Percentiles rank a stretch among this genome's conserved stretches.
Evolutionary conservation across 352 stramenopile genomes (phyloP).

Genomic region (Thraustochytrium sp.): DNA sequence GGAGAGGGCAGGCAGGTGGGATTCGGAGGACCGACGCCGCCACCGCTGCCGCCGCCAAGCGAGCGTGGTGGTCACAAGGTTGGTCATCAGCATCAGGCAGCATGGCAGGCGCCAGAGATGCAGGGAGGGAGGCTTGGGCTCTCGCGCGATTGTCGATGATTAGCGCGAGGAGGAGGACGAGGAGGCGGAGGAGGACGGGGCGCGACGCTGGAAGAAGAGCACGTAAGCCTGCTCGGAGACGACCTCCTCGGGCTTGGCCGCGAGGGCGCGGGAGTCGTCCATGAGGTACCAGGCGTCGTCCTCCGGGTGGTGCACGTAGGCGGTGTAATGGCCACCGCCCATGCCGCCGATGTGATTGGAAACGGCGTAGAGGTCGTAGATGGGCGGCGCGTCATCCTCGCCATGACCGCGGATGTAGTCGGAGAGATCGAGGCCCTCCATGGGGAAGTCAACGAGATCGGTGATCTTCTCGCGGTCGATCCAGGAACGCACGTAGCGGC

Average conservation of each 20-base stretch:
- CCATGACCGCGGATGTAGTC: conserved; percentile 75
- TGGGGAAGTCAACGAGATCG: conserved; percentile 61
- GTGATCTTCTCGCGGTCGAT: conserved; percentile 44
- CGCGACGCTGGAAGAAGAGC: conserved; percentile 73
- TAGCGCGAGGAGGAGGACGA: neutral
- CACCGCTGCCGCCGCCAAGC: too few relatives aligned
- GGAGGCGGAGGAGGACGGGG: neutral
- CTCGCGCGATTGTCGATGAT: too few relatives aligned
- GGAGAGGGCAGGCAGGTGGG: too few relatives aligned
- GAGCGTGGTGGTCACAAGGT: too few relatives aligned
- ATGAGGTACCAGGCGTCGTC: conserved; percentile 72
- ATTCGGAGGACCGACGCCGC: too few relatives aligned
- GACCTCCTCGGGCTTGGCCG: conserved; percentile 50
- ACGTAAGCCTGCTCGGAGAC: conserved; percentile 76
- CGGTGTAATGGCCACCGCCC: conserved; percentile 71
- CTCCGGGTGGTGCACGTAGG: conserved; percentile 60
- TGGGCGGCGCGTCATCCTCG: conserved; percentile 50
- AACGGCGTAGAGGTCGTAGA: conserved; percentile 95
- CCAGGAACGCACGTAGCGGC: conserved; percentile 6
- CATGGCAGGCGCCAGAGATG: too few relatives aligned
- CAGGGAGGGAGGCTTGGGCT: too few relatives aligned
- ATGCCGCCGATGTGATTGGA: conserved; percentile 90
- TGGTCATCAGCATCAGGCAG: too few relatives aligned
- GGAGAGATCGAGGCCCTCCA: conserved; percentile 76
- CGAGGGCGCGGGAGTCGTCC: conserved; percentile 61